Percentiles rank a stretch among this genome's conserved stretches.
These are phyloP conservation scores for Phytophthora megakarya DNA, from an alignment of 352 stramenopile genomes.

Conservation along the genomic window DNA sequence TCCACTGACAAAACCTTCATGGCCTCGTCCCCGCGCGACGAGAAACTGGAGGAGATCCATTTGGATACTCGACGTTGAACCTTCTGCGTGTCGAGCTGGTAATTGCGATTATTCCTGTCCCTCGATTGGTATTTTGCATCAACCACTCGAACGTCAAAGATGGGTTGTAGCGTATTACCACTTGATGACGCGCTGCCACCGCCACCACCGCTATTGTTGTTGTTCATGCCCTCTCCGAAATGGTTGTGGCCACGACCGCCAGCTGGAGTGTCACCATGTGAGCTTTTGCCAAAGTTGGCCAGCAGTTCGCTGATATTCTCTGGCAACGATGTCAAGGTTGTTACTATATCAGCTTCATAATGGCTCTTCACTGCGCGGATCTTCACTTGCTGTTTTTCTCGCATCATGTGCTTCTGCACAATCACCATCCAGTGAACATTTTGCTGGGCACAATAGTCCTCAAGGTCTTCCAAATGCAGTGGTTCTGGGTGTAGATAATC, in stretches of 20 bases:
- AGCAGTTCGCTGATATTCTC: slow-evolving; percentile 70
- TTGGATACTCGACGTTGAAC: slow-evolving; percentile 85
- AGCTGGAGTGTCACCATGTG: slow-evolving; percentile 20
- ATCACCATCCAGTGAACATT: slow-evolving; percentile 87
- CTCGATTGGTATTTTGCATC: slow-evolving; percentile 70
- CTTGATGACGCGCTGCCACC: slow-evolving; percentile 8
- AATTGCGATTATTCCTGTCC: slow-evolving; percentile 58
- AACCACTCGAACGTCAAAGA: slow-evolving; percentile 81
- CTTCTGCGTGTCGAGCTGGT: slow-evolving; percentile 74
- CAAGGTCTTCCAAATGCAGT: slow-evolving; percentile 79
- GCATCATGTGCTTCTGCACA: slow-evolving; percentile 83
- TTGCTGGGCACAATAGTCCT: slow-evolving; percentile 82
- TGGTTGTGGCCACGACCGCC: slow-evolving; percentile 32
- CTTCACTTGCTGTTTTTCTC: slow-evolving; percentile 87
- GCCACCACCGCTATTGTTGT: slow-evolving; percentile 20
- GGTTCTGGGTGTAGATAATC: slow-evolving; percentile 87
- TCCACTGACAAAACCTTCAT: slow-evolving; percentile 88
- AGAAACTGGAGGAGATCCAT: slow-evolving; percentile 85
- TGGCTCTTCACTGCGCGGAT: slow-evolving; percentile 74
- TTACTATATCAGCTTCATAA: slow-evolving; percentile 68
- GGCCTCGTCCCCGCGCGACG: slow-evolving; percentile 68
- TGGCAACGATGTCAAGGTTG: slow-evolving; percentile 63
- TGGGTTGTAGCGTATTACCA: slow-evolving; percentile 46
- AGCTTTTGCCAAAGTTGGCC: slow-evolving; percentile 25
- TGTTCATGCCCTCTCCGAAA: slow-evolving; percentile 32